These are phyloP conservation scores for Nemania diffusa DNA, from an alignment of 2,329 filamentous ascomycete genomes.

Conservation along the genomic window DNA sequence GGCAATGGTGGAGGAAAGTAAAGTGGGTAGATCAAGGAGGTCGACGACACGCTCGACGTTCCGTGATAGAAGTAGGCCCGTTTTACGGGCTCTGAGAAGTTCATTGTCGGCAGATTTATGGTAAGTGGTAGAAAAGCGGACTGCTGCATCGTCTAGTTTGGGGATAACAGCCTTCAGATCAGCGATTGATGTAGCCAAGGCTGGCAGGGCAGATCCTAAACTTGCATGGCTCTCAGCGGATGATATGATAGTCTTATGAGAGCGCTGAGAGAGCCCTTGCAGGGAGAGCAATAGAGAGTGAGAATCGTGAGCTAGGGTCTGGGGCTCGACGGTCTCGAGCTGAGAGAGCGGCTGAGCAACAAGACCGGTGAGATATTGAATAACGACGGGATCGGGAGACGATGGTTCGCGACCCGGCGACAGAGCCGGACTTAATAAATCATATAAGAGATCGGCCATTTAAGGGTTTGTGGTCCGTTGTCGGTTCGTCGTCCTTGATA, in stretches of 20 bases:
- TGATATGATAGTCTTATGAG: slow-evolving; percentile 83
- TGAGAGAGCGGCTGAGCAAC: slow-evolving; percentile 79
- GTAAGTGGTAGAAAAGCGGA: slow-evolving; percentile 85
- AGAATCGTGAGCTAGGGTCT: slow-evolving; percentile 80
- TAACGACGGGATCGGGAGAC: slow-evolving; percentile 63
- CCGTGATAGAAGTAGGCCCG: slow-evolving; percentile 81
- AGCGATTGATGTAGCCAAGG: slow-evolving; percentile 71
- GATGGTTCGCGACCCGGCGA: slow-evolving; percentile 55
- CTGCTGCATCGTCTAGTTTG: slow-evolving; percentile 79
- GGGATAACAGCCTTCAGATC: slow-evolving; percentile 79
- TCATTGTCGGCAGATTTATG: slow-evolving; percentile 76
- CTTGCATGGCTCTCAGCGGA: slow-evolving; percentile 82
- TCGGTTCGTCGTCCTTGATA: not conserved
- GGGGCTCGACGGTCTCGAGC: slow-evolving; percentile 78
- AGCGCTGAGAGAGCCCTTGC: slow-evolving; percentile 88
- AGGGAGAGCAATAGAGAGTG: slow-evolving; percentile 85
- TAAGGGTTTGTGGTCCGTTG: not conserved
- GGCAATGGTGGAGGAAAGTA: slow-evolving; percentile 83
- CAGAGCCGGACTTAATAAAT: slow-evolving; percentile 74
- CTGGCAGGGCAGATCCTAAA: slow-evolving; percentile 76
- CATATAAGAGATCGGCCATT: slow-evolving; percentile 79
- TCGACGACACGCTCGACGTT: slow-evolving; percentile 92
- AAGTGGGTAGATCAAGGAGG: slow-evolving; percentile 86
- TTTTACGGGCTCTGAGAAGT: slow-evolving; percentile 77
- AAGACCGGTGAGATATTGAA: slow-evolving; percentile 80